Base-by-base conservation (phyloP, 768 basidiomycete species). In the Lepiota brunneoincarnata region DNA sequence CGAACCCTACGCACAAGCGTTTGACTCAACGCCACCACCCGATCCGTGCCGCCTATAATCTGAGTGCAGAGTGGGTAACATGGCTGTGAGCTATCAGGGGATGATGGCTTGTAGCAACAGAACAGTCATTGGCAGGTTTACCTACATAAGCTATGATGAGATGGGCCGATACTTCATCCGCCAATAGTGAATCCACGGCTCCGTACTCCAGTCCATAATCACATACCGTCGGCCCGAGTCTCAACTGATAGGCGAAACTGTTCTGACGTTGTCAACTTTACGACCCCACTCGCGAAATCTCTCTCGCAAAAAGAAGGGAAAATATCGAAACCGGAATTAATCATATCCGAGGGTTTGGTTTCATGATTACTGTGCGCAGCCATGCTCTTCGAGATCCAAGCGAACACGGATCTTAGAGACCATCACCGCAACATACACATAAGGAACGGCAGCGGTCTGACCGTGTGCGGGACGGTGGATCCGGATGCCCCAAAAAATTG, bases 181-280 rank as follows among this genome's bases (percentile, higher is more conserved):
- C 31, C 31, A 31, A 9, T 9, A 10, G 37, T 45, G 37, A 38
- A 54, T 53, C 42, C 36, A 53, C 24, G 45, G 15, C 37, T 53
- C 43, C 42, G 37, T 46, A 54, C 52, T 45, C 44, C 36, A 54
- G 52, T 54, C 52, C 52, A 51, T 40, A 41, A 31, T 15, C 17
- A 21, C 23, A 36, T 38, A 36, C 47, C 18, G 15, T 20, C 42
- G 24, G 39, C 15, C 26, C 24, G 20, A 14, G 36, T 23, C 4
- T 17, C 42, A 11, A 18, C 21, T 21, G 26, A 17, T 31, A 31
- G 11, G 31, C 31, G 31, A 28, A 28, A 28, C 26, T 4, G 26
- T 28, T 4, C 11, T 31, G 11, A 31, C 31, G 31, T 31, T 31
- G 11, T 31, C 31, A 31, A 4, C 31, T 31, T 31, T 31, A 10